Conservation (phyloP, 2,329 filamentous ascomycete genomes). For the Colletotrichum liriopes region DNA sequence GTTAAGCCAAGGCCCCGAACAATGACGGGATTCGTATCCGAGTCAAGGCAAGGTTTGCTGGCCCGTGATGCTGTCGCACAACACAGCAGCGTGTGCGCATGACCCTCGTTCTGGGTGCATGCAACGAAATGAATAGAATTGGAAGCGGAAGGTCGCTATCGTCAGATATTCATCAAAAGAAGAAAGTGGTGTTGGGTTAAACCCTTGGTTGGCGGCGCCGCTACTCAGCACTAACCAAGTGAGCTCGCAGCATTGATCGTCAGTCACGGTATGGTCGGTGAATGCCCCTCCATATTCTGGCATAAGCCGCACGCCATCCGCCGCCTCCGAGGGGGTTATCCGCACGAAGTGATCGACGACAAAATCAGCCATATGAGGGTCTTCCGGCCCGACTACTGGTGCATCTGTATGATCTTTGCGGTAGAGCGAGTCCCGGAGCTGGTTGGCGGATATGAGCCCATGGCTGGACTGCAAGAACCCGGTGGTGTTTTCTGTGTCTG, state of each 20-base stretch:
- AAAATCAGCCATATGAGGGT: slow-evolving; percentile 1
- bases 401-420: slow-evolving; percentile 5
- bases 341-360: slow-evolving; percentile 12
- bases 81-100: not conserved
- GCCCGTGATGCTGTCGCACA: not conserved
- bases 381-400: slow-evolving; percentile 4
- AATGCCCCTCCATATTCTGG: not conserved
- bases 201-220: not conserved
- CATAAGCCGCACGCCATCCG: not conserved
- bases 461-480: slow-evolving; percentile 1
- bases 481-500: not conserved
- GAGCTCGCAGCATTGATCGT: slow-evolving; percentile 1
- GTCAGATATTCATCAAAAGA: not conserved
- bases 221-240: not conserved
- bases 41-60: slow-evolving; percentile 26
- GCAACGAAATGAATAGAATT: not conserved
- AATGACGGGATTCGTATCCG: slow-evolving; percentile 2
- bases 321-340: not conserved
- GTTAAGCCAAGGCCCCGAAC: not conserved
- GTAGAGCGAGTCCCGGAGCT: not conserved
- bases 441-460: slow-evolving; percentile 5
- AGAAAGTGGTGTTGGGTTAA: not conserved
- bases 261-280: not conserved
- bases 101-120: not conserved
- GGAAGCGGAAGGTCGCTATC: not conserved